A percentile compares a stretch with the other conserved stretches of the same genome.
phyloP scores from a whole-genome alignment of 2,329 filamentous ascomycete genomes.

The Chrysoporthe deuterocubensis region DNA sequence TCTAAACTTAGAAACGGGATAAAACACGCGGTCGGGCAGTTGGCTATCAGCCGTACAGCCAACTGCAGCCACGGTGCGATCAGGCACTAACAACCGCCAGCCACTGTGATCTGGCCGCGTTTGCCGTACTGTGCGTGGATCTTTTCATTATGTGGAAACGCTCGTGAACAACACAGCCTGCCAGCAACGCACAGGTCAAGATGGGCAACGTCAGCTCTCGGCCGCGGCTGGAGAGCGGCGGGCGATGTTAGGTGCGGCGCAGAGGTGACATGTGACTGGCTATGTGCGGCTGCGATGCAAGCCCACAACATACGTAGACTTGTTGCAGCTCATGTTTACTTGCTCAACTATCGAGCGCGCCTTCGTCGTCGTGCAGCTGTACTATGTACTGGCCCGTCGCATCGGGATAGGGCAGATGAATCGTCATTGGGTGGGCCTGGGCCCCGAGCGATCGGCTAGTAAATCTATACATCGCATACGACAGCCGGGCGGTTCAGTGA shows the following conservation, averaged over 20 bases:
- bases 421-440: background rate
- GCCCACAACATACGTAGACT: background rate
- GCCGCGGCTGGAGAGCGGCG: background rate
- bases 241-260: background rate
- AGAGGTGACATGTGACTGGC: background rate
- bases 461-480: background rate
- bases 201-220: slow-evolving; percentile 1
- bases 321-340: no score
- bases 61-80: background rate
- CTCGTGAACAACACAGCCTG: slow-evolving; percentile 11
- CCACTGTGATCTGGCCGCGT: slow-evolving; percentile 3
- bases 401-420: background rate
- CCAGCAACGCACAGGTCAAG: slow-evolving; percentile 6
- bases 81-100: slow-evolving; percentile 9
- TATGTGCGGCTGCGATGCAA: background rate
- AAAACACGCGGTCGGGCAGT: background rate
- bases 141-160: background rate
- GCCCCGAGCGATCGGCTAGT: background rate
- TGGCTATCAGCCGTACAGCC: background rate
- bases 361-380: background rate
- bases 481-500: background rate
- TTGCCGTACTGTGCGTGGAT: background rate
- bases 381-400: background rate
- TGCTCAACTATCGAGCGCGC: background rate
- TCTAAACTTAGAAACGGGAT: slow-evolving; percentile 7